Evolutionary conservation across 148 eudicot species (phyloP).

Genomic region (Heliosperma pusillum): DNA sequence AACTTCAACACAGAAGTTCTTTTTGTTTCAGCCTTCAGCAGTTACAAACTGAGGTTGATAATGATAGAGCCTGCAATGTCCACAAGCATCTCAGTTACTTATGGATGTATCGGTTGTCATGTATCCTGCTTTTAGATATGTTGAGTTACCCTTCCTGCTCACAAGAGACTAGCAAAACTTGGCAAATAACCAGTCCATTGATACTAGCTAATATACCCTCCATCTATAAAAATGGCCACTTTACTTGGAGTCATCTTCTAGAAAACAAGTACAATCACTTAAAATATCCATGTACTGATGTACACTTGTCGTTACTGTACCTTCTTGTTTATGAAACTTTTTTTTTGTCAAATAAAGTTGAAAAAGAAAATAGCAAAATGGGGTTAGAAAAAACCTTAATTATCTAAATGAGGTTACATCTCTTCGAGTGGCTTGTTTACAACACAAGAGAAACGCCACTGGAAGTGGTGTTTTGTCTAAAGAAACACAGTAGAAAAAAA

Average conservation of each 20-base stretch:
- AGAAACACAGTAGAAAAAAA: too few species aligned
- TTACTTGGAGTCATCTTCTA: background rate
- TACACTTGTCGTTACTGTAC: background rate
- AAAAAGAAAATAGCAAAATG: background rate
- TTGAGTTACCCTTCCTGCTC: background rate
- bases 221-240: background rate
- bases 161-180: background rate
- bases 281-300: background rate
- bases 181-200: background rate
- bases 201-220: background rate
- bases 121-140: background rate
- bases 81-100: too few species aligned
- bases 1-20: too few species aligned
- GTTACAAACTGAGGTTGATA: too few species aligned
- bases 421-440: too few species aligned
- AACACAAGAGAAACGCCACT: too few species aligned
- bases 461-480: too few species aligned
- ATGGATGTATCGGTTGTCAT: background rate
- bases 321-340: background rate
- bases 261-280: background rate
- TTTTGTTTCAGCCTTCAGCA: too few species aligned
- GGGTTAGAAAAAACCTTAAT: too few species aligned
- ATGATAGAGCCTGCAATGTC: too few species aligned
- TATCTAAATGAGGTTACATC: too few species aligned
- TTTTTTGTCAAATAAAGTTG: background rate